Conservation (phyloP, 805 yeast genomes). For the Kazachstania africana region DNA sequence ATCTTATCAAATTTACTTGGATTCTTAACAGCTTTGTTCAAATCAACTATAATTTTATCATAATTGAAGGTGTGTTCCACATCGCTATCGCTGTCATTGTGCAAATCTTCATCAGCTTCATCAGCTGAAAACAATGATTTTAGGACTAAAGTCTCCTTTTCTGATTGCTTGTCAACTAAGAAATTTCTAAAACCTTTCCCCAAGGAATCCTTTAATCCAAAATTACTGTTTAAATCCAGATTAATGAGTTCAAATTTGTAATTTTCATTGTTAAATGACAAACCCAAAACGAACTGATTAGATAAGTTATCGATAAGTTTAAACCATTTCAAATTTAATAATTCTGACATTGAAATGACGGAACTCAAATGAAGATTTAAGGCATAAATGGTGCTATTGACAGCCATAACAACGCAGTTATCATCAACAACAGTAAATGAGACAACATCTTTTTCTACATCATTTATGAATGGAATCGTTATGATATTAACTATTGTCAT, state of each 20-base stretch:
- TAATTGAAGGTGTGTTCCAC: slow-evolving; percentile 8
- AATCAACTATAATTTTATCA: slow-evolving; percentile 15
- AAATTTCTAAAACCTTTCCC: slow-evolving; percentile 40
- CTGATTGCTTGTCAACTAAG: slow-evolving; percentile 1
- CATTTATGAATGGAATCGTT: slow-evolving; percentile 18
- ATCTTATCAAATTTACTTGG: slow-evolving; percentile 22
- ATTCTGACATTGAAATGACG: slow-evolving; percentile 3
- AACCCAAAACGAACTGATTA: slow-evolving; percentile 6
- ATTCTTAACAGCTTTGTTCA: slow-evolving; percentile 12
- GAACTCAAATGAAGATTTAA: slow-evolving; percentile 16
- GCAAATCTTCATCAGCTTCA: slow-evolving; percentile 5
- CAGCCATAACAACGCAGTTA: slow-evolving; percentile 21
- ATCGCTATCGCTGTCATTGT: slow-evolving; percentile 4
- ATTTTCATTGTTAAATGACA: slow-evolving; percentile 4
- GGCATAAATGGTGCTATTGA: slow-evolving; percentile 18
- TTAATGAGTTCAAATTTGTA: slow-evolving; percentile 22
- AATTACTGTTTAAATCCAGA: slow-evolving; percentile 54
- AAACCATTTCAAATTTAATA: slow-evolving; percentile 5
- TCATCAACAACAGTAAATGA: slow-evolving; percentile 21
- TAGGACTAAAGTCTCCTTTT: slow-evolving; percentile 9
- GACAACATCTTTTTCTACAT: slow-evolving; percentile 3
- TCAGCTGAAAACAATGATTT: slow-evolving; percentile 11
- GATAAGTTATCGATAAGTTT: slow-evolving; percentile 4
- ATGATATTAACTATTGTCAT: slow-evolving; percentile 4
- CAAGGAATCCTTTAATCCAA: slow-evolving; percentile 54